Percentiles rank a stretch among this genome's conserved stretches.
Conservation (phyloP, 768 basidiomycete genomes). For the Guyanaporus albipodus region DNA sequence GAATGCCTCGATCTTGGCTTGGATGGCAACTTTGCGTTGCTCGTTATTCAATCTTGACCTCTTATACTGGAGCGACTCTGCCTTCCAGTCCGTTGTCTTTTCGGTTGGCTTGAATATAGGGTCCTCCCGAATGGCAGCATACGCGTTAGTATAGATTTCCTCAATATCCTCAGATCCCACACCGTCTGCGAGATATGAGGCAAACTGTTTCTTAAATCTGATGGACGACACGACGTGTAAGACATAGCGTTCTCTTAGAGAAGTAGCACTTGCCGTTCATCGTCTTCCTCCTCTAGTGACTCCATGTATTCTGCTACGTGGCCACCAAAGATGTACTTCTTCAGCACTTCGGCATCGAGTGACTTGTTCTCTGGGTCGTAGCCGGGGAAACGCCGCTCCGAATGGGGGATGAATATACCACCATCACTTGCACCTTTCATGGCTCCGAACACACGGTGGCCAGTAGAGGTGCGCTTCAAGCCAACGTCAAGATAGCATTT, state of each 20-base stretch:
- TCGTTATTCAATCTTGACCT: constrained; percentile 64
- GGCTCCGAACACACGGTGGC: constrained; percentile 95
- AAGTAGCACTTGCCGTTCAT: constrained; percentile 65
- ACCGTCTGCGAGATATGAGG: constrained; percentile 92
- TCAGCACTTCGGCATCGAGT: constrained; percentile 89
- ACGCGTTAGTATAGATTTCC: constrained; percentile 90
- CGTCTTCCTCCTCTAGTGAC: constrained; percentile 98
- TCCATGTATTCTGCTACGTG: constrained; percentile 99
- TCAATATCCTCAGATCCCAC: constrained; percentile 96
- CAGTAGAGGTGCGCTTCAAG: constrained; percentile 95
- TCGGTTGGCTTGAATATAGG: constrained; percentile 87
- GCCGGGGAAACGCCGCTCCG: constrained; percentile 96
- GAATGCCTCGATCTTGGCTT: constrained; percentile 89
- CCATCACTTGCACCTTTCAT: constrained; percentile 99
- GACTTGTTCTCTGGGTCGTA: constrained; percentile 91
- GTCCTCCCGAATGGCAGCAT: constrained; percentile 94
- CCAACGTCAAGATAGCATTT: constrained; percentile 99
- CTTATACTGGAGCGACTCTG: constrained; percentile 73
- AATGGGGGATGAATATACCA: constrained; percentile 97
- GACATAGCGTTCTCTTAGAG: background rate
- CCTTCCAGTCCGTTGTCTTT: constrained; percentile 89
- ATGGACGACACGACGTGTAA: constrained; percentile 4
- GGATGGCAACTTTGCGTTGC: constrained; percentile 76
- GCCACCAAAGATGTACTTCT: constrained; percentile 97
- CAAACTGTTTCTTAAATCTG: constrained; percentile 97